These are phyloP conservation scores for Entomortierella chlamydospora DNA, from an alignment of 192 early-diverging fungal species.

Conservation along the genomic window DNA sequence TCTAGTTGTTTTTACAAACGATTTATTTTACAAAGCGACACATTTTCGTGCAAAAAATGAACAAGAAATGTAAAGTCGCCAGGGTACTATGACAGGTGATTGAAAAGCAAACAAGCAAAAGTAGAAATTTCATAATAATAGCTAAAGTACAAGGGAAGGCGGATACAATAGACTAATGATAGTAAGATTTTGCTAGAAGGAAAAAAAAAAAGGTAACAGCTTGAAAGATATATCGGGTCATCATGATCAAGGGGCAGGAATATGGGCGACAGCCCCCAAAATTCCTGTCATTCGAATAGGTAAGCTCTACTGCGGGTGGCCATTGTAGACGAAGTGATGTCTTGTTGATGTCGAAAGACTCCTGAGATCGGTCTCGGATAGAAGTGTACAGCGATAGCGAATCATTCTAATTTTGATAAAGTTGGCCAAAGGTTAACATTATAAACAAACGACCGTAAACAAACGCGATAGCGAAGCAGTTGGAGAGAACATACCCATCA, in stretches of 20 bases:
- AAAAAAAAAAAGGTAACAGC: no score
- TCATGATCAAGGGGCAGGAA: no score
- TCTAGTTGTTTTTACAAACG: background rate
- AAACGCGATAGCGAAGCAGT: no score
- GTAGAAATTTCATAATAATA: background rate
- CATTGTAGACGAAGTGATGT: conserved; percentile 43
- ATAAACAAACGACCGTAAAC: background rate
- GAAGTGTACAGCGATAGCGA: conserved; percentile 54
- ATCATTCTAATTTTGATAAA: conserved; percentile 49
- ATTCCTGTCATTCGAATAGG: background rate
- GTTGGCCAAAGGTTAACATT: background rate
- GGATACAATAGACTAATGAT: background rate
- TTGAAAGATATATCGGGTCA: no score
- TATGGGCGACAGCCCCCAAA: no score
- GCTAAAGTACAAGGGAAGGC: background rate
- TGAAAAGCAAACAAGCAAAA: background rate
- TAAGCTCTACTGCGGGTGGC: conserved; percentile 47
- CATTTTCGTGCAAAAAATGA: background rate
- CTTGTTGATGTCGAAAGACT: conserved; percentile 58
- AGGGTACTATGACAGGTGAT: background rate
- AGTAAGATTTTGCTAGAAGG: background rate
- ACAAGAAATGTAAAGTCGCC: background rate
- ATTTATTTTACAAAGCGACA: no score
- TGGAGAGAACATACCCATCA: conserved; percentile 34
- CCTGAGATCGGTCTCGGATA: conserved; percentile 60